phyloP scores from a whole-genome alignment of 2,329 filamentous ascomycete species.

The Microdochium bolleyi region DNA sequence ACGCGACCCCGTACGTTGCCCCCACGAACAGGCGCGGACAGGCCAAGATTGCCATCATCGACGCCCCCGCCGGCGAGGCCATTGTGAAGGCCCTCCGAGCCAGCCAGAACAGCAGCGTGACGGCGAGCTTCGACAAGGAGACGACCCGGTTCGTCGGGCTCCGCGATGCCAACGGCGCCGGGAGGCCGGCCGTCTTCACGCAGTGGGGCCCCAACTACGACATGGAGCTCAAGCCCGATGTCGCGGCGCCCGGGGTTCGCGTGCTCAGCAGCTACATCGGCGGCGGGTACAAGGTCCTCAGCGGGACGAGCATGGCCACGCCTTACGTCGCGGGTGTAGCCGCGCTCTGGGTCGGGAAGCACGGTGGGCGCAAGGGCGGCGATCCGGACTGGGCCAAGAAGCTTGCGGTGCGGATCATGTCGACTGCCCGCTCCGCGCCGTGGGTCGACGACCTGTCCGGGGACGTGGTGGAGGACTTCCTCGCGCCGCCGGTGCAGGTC shows the following conservation, averaged over 20 bases:
- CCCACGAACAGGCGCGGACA: conserved; percentile 3
- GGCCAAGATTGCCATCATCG: conserved; percentile 9
- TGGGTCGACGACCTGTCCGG: conserved; percentile 16
- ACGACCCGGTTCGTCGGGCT: conserved; percentile 11
- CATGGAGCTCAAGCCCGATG: conserved; percentile 28
- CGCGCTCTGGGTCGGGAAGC: conserved; percentile 20
- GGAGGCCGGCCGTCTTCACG: conserved; percentile 17
- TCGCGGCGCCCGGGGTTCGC: conserved; percentile 28
- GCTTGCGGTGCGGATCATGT: conserved; percentile 16
- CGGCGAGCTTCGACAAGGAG: conserved; percentile 13
- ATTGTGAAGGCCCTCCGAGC: conserved; percentile 19
- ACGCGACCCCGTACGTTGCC: conserved; percentile 8
- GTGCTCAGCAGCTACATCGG: conserved; percentile 34
- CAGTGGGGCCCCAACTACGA: conserved; percentile 34
- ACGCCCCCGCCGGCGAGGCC: conserved; percentile 16
- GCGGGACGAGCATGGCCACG: conserved; percentile 38
- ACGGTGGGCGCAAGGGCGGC: conserved; percentile 13
- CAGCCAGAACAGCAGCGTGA: conserved; percentile 17
- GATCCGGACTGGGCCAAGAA: conserved; percentile 14
- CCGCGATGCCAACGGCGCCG: conserved; percentile 9
- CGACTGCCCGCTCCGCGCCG: conserved; percentile 15
- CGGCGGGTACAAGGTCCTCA: conserved; percentile 28
- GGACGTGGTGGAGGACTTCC: conserved; percentile 9
- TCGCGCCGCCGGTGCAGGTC: conserved; percentile 28
- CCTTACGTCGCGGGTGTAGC: conserved; percentile 32